phyloP scores from a whole-genome alignment of 805 yeast genomes.

The Geotrichum ghanense region DNA sequence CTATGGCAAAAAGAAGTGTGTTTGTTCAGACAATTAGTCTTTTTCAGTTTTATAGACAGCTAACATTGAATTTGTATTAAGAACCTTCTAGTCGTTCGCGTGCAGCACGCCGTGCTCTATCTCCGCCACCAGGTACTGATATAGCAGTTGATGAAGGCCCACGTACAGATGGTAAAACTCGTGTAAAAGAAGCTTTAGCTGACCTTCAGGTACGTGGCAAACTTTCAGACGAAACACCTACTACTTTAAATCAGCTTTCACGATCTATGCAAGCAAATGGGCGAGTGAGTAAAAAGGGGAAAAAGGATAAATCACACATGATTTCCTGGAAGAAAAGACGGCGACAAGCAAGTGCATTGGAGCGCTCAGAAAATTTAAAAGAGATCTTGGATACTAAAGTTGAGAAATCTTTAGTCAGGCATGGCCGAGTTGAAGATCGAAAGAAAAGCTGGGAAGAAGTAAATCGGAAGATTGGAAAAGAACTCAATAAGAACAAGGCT shows the following conservation, averaged over 20 bases:
- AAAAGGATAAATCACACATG: slow-evolving; percentile 13
- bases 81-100: slow-evolving; percentile 10
- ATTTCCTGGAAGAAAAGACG: slow-evolving; percentile 13
- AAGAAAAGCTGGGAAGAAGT: slow-evolving; percentile 13
- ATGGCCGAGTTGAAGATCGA: slow-evolving; percentile 14
- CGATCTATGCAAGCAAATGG: slow-evolving; percentile 2
- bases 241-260: slow-evolving; percentile 2
- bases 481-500: no score
- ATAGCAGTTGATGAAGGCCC: background rate
- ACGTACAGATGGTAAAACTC: slow-evolving; percentile 13
- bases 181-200: slow-evolving; percentile 18
- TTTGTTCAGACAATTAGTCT: no score
- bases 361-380: slow-evolving; percentile 14
- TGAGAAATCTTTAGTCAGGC: slow-evolving; percentile 17
- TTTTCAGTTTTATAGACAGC: no score
- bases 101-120: slow-evolving; percentile 10
- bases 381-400: slow-evolving; percentile 22
- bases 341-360: slow-evolving; percentile 11
- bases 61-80: background rate
- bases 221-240: slow-evolving; percentile 3
- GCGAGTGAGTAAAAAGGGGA: slow-evolving; percentile 5
- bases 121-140: slow-evolving; percentile 7
- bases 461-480: background rate
- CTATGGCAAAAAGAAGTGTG: slow-evolving; percentile 10
- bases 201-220: slow-evolving; percentile 16